Base-by-base conservation (phyloP, 2,329 filamentous ascomycete genomes). In the Chaetothyriales sp. region DNA sequence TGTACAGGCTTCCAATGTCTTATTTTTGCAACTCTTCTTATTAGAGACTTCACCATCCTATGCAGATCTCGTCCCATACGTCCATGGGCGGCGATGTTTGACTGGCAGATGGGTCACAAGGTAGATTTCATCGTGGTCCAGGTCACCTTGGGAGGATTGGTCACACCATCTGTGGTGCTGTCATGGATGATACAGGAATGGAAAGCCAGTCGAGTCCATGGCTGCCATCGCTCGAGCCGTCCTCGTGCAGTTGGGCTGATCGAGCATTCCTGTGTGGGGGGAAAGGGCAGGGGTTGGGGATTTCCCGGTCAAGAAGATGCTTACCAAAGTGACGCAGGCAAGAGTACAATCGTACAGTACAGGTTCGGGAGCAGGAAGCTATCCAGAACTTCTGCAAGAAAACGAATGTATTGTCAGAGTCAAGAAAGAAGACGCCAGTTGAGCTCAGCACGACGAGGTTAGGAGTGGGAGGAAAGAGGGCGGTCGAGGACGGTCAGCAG, bases 401-500 rank as follows among this genome's bases (percentile, higher is more conserved):
- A 57, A 56, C 54, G 55, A 59, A 46, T 54, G 57, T 53, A 58
- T 46, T 45, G 47, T 48, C 44, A 40, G 33, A 40, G 33, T 10
- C 33, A 40, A 40, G 33, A 15, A 40, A 33, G 29, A 33, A 40
- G 33, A 40, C 15, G 8, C 33, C 33, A 40, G 13, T 40, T 15
- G 33, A 40, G 51, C 53, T 58, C 53, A 56, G 52, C 52, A 54
- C 51, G 52, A 51, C 28, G 40, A 44, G 50, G 49, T 56, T 49
- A 46, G 47, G 52, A 53, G 25, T 51, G 50, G 45, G 46, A 52
- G 55, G 51, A 37, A 45, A 52, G 55, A 56, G 52, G 22, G 47
- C 48, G 48, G 57, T 58, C 58, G 58, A 58, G 57, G 57, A 60
- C 55, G 51, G 51, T 46, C 46, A 46, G 56, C 55, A 59, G 56